Conservation (phyloP, 2,329 filamentous ascomycete species). For the Fusarium globosum region DNA sequence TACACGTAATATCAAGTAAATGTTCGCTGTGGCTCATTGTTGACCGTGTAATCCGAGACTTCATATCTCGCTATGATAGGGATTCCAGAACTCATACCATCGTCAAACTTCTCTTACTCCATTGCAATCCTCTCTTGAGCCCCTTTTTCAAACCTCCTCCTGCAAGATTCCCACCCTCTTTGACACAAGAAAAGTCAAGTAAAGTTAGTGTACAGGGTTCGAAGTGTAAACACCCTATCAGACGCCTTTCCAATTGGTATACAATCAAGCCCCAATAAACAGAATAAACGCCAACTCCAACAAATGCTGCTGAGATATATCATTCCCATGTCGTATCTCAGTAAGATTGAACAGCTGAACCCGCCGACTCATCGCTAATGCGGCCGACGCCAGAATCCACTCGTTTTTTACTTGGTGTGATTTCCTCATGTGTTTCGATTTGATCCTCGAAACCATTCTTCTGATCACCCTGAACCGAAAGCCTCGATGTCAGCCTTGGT, state of each 20-base stretch:
- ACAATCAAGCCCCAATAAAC: conserved; percentile 8
- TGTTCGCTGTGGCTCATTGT: conserved; percentile 34
- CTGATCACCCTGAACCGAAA: conserved; percentile 38
- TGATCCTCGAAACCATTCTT: conserved; percentile 34
- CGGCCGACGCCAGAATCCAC: conserved; percentile 51
- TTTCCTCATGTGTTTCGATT: conserved; percentile 30
- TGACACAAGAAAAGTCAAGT: conserved; percentile 17
- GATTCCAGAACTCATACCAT: conserved; percentile 12
- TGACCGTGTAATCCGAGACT: conserved; percentile 32
- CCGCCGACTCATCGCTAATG: conserved; percentile 46
- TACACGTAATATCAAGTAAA: conserved; percentile 29
- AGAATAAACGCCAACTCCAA: conserved; percentile 39
- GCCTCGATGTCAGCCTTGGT: conserved; percentile 33
- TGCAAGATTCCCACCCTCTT: conserved; percentile 22
- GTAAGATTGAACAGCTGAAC: conserved; percentile 22
- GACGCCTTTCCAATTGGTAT: conserved; percentile 42
- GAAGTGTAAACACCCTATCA: conserved; percentile 14
- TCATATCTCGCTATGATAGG: conserved; percentile 28
- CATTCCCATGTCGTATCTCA: conserved; percentile 6
- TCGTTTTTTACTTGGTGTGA: conserved; percentile 45
- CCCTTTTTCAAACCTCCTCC: conserved; percentile 2
- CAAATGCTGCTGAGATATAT: conserved; percentile 33
- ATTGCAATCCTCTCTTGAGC: conserved; percentile 9
- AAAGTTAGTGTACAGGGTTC: conserved; percentile 40
- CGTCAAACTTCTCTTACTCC: conserved; percentile 7